Base-by-base conservation (phyloP, 1,139 yeast genomes). In the Hyphopichia fennica region DNA sequence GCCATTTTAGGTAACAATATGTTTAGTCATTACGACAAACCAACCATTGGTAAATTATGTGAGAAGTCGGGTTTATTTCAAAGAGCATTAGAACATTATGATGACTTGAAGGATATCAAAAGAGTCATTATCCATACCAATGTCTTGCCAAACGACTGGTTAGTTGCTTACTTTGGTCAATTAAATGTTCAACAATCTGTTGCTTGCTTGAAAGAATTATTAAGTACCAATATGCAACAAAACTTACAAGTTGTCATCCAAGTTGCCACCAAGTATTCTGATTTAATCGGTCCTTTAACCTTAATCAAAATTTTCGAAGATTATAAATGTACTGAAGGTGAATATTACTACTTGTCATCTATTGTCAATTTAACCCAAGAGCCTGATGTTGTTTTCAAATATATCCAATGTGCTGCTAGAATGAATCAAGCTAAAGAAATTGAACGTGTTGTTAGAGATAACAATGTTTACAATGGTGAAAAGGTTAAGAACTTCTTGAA, bases 221-320 rank as follows among this genome's bases (percentile, higher is more conserved):
- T 93, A 62, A 81, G 84, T 53, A 75, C 79, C 56, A 88, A 91
- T 64, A 73, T 87, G 62, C 87, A 89, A 53, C 96, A 85, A 65
- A 91, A 91, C 69, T 73, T 93, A 60, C 98, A 91, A 69, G 87
- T 88, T 48, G 95, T 89, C 25, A 90, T 93, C 49, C 99, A 93
- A 72, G 96, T 93, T 45, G 96, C 99, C 27, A 90, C 96, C 47
- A 93, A 91, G 67, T 95, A 87, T 68, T 88, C 96, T 40, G 99
- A 93, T 53, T 79, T 93, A 56, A 84, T 95, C 57, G 99, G 99
- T 23, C 82, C 97, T 7, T 72, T 81, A 52, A 82, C 84, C 49
- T 76, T 93, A 63, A 87, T 95, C 63, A 87, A 90, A 63, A 69
- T 95, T 49, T 95, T 93, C 65, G 99, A 93, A 69, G 96, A 90